Base-by-base conservation (phyloP, 164 flowering plant species). In the grape (Vitis vinifera) region DNA sequence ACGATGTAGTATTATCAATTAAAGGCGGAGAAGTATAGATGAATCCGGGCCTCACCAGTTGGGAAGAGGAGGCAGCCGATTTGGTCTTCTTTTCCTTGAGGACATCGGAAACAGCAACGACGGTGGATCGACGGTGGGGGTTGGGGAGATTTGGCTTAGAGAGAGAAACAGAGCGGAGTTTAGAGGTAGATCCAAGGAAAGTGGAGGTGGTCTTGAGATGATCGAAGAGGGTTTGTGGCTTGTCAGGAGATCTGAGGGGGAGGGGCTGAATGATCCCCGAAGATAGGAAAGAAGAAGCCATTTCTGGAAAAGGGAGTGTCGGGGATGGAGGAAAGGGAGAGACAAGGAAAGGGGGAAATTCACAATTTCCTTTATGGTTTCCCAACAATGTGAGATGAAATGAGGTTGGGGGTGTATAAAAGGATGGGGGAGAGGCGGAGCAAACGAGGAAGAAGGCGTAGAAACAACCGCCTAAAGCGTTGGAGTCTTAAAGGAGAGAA, bases 71-170 rank as follows among this genome's bases (percentile, higher is more conserved):
- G 14, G 85, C 8, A 30, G 51, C 53, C 60, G 87, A 58, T 51
- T 84, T 82, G 76, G 55, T 50, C 78, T 86, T 88, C 83, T 80
- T 88, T 63, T 84, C 87, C 88, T 88, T 88, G 68, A 89, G 86
- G 55, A 82, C 91, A 30, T 90, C 92, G 23, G 87, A 81, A 47
- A 84, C 92, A 10, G 89, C 88, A 10, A 74, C 81, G 48, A 83
- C 77, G 31, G 77, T 37, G 56, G 87, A 77, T 76, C 81, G 78
- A 50, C 78, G 77, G 63, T 15, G 66, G 17, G 53, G 11, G 56
- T 59, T 72, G 23, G 73, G 48, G 4, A 16, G 73, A 53, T 27
- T 15, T 23, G 57, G 50, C 4, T 64, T 69, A 48, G 60, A 1
- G 17, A 66, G 59, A 15, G 78, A 61, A 71, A 17, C 49, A 67